Evolutionary conservation across 768 basidiomycete species (phyloP), one percentile per base, ranked within the genome.

Genomic region (Termitomyces titanicus): DNA sequence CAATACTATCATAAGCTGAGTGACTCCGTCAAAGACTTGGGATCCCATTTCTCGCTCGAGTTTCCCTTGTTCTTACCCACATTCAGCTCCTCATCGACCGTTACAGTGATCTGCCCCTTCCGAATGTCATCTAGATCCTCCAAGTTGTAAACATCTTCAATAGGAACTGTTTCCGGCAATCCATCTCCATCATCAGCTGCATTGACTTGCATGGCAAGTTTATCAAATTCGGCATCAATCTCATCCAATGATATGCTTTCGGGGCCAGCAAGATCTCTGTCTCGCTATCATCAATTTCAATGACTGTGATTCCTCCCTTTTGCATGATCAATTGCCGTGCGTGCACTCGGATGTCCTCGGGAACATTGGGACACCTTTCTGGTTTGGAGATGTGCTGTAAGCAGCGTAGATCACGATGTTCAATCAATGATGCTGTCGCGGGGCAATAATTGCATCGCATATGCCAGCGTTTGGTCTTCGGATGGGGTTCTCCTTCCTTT

Each of bases 381-480:
- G 53, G 25, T 25, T 54, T 47, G 17, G 34, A 47, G 35, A 54
- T 45, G 37, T 54, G 46, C 18, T 54, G 31, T 33, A 54, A 40
- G 37, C 53, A 54, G 17, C 53, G 24, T 9, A 40, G 22, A 42
- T 54, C 45, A 18, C 46, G 37, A 40, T 54, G 53, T 39, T 54
- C 45, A 20, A 54, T 54, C 15, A n/a, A 8, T 9, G 44, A 24
- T 7, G 25, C 12, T 46, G 22, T 9, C 10, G 44, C 5, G 10
- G 44, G 27, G 27, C 44, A 46, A 12, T 46, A 46, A 9, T 46
- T 27, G 17, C 27, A 46, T 18, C 27, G 27, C 11, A 27, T 31
- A n/a, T n/a, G n/a, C n/a, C n/a, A n/a, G n/a, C n/a, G n/a, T n/a
- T n/a, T n/a, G n/a, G n/a, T n/a, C n/a, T n/a, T n/a, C n/a, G n/a